These are phyloP conservation scores for Quercus cerris DNA, from an alignment of 306 rosid species.

Conservation along the genomic window DNA sequence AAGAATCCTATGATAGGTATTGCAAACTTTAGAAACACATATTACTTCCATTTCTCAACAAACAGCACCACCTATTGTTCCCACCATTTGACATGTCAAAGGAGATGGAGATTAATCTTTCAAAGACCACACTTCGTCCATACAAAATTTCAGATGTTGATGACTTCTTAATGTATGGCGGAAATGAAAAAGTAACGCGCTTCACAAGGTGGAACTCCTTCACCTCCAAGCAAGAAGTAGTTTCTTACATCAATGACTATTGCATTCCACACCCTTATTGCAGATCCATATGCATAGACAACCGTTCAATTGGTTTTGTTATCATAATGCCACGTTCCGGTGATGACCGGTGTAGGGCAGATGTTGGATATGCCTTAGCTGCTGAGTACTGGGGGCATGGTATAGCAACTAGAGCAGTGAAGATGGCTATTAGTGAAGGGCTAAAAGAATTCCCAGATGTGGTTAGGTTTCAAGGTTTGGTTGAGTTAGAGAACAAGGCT, in stretches of 20 bases:
- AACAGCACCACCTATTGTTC: neutral
- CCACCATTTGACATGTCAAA: neutral
- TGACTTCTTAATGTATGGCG: slow-evolving; percentile 20
- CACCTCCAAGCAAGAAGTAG: slow-evolving; percentile 25
- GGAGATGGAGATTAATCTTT: neutral
- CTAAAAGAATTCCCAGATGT: slow-evolving; percentile 5
- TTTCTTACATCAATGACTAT: slow-evolving; percentile 8
- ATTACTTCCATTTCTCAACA: neutral
- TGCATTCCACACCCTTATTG: slow-evolving; percentile 25
- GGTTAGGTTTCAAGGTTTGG: slow-evolving; percentile 22
- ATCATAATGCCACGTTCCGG: slow-evolving; percentile 12
- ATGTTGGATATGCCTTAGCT: slow-evolving; percentile 15
- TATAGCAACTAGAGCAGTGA: slow-evolving; percentile 15
- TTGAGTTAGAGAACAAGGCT: slow-evolving; percentile 24
- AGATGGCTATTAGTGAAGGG: slow-evolving; percentile 22
- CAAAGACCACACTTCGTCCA: slow-evolving; percentile 22
- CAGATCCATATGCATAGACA: slow-evolving; percentile 31
- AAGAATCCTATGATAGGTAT: neutral
- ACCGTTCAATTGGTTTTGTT: slow-evolving; percentile 24
- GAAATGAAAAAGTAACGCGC: slow-evolving; percentile 19
- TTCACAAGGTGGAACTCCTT: slow-evolving; percentile 27
- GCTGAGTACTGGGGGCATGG: slow-evolving; percentile 28
- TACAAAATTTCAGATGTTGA: slow-evolving; percentile 18
- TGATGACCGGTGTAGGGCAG: slow-evolving; percentile 13
- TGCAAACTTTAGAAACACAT: neutral